phyloP scores from a whole-genome alignment of 2,329 filamentous ascomycete genomes.

The Ophiocordyceps sinensis region DNA sequence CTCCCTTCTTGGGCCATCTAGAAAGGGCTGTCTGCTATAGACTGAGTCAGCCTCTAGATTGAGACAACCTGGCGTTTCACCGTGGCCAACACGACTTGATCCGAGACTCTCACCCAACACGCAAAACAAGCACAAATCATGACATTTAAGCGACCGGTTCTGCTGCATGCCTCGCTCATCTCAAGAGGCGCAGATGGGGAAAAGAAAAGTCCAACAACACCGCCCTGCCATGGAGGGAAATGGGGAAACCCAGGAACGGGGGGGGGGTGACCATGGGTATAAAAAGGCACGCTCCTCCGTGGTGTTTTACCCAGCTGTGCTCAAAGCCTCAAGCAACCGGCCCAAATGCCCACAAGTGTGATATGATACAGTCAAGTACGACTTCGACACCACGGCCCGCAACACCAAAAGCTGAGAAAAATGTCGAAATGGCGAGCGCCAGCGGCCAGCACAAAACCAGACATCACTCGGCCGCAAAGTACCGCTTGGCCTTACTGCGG shows the following conservation, averaged over 20 bases:
- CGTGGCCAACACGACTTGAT: too few species aligned
- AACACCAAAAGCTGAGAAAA: neutral
- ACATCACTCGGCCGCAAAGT: constrained; percentile 50
- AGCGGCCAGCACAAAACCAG: neutral
- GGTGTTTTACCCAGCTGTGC: constrained; percentile 2
- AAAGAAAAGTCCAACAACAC: too few species aligned
- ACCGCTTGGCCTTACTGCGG: constrained; percentile 53
- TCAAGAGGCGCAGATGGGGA: too few species aligned
- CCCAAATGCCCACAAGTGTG: neutral
- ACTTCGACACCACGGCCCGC: too few species aligned
- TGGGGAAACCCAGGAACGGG: neutral
- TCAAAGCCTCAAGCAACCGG: neutral
- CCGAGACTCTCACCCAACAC: too few species aligned
- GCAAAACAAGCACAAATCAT: too few species aligned
- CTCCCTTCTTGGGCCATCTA: too few species aligned
- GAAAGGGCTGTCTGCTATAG: too few species aligned
- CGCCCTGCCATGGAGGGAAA: neutral
- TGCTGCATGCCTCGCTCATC: too few species aligned
- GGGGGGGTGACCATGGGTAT: constrained; percentile 2
- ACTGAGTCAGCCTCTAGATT: too few species aligned
- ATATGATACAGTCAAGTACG: constrained; percentile 1
- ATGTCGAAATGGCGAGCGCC: neutral
- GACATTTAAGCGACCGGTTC: too few species aligned
- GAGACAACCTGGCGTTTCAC: too few species aligned
- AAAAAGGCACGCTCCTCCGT: constrained; percentile 2